Evolutionary conservation across 768 basidiomycete genomes (phyloP).

Genomic region (Multifurca ochricompacta): DNA sequence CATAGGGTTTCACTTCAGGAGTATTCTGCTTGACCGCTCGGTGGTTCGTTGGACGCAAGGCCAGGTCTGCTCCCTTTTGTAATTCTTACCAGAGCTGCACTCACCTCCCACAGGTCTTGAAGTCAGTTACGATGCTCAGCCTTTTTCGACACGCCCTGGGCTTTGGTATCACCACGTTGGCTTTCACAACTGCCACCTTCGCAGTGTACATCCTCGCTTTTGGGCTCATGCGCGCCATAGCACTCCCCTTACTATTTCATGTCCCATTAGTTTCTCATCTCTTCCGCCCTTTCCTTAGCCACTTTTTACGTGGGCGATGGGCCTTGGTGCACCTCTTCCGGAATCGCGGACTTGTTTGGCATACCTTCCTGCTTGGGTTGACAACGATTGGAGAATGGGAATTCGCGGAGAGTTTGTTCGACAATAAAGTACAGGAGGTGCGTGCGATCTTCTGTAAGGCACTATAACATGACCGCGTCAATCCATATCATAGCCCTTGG

Average conservation of each 20-base stretch:
- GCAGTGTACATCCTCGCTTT: slow-evolving; percentile 38
- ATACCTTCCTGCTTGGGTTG: slow-evolving; percentile 44
- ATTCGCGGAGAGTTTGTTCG: slow-evolving; percentile 51
- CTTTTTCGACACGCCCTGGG: slow-evolving; percentile 9
- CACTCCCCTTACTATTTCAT: slow-evolving; percentile 47
- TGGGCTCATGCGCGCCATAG: slow-evolving; percentile 35
- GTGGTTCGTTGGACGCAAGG: slow-evolving; percentile 28
- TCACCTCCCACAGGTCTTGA: slow-evolving; percentile 21
- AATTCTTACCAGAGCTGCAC: neutral
- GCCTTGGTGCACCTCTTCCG: slow-evolving; percentile 42
- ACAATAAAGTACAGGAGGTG: slow-evolving; percentile 51
- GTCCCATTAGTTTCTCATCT: slow-evolving; percentile 44
- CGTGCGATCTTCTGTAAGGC: slow-evolving; percentile 7
- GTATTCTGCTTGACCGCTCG: slow-evolving; percentile 56
- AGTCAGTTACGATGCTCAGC: slow-evolving; percentile 20
- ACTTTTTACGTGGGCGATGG: slow-evolving; percentile 54
- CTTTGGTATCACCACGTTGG: neutral
- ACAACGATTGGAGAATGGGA: slow-evolving; percentile 58
- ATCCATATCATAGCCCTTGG: slow-evolving; percentile 35
- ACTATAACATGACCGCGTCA: neutral
- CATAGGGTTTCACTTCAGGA: slow-evolving; percentile 43
- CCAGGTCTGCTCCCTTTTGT: neutral
- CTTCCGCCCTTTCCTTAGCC: slow-evolving; percentile 54
- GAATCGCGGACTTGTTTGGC: slow-evolving; percentile 38
- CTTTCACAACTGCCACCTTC: slow-evolving; percentile 19